Base-by-base conservation (phyloP, 345 rosid species). In the Eucalyptus tenuipes region DNA sequence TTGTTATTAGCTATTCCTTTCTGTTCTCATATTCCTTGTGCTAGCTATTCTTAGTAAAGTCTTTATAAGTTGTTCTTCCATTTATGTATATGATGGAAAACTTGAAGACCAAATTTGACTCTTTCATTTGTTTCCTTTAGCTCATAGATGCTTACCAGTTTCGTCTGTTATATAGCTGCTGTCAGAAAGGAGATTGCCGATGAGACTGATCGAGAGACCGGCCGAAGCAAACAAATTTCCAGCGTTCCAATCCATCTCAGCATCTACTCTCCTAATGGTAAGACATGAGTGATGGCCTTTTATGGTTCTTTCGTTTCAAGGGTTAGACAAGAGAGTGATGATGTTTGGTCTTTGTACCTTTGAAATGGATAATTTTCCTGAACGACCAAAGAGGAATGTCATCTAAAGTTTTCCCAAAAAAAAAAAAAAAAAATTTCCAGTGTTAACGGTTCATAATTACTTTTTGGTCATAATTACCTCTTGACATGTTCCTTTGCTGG, bases 201-300 rank as follows among this genome's bases (percentile, higher is more conserved):
- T 90, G 99, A 97, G 94, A 97, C 98, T 79, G 99, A 97, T 91
- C 91, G 99, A 89, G 99, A 96, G 94, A 96, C 99, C 48, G 99
- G 99, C 42, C 96, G 94, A 64, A 88, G 93, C 92, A 97, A 97
- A 94, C 94, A 90, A 82, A 96, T 97, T 71, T 97, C 99, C 87
- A 92, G 90, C 24, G 98, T 97, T 88, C 99, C 99, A 75, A 97
- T 97, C 91, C 99, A 97, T 92, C 97, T 97, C 71, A 97, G 99
- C 89, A 96, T 97, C 86, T 96, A 84, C 92, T 97, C 99, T 59
- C 99, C 99, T 71, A 96, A 96, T 92, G 99, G 99, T 97, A 90
- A 93, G 94, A 89, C 7, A n/a, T 87, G 82, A 75, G 82, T 37
- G 82, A 37, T 75, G 27, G 27, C 82, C 25, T 89, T 68, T 13